Evolutionary conservation across 441 rosid genomes (phyloP).

Genomic region (Populus hybrid): DNA sequence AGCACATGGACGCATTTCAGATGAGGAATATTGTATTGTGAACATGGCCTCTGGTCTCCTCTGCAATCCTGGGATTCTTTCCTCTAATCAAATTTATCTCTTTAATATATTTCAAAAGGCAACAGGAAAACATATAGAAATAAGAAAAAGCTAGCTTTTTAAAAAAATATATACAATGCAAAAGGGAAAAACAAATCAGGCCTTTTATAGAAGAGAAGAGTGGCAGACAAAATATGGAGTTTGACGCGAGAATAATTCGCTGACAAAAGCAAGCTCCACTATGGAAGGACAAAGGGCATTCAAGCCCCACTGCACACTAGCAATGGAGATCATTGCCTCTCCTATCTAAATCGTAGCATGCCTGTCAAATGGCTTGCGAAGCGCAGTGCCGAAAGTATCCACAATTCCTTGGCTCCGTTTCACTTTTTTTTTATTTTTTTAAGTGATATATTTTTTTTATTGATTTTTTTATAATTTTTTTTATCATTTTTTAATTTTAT

Average conservation of each 20-base stretch:
- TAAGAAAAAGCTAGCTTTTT: not conserved
- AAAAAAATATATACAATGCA: not conserved
- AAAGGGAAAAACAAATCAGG: not conserved
- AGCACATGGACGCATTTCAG: not conserved
- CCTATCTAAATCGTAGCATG: not conserved
- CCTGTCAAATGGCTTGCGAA: not conserved
- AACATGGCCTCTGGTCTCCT: not conserved
- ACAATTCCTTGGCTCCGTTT: not conserved
- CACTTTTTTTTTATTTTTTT: no score
- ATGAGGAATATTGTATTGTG: not conserved
- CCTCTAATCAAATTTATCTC: not conserved
- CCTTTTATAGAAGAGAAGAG: not conserved
- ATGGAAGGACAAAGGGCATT: slow-evolving; percentile 16
- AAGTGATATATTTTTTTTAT: no score
- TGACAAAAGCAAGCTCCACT: slow-evolving; percentile 20
- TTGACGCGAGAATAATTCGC: slow-evolving; percentile 18
- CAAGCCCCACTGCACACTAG: slow-evolving; percentile 22
- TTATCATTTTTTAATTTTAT: no score
- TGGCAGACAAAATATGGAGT: not conserved
- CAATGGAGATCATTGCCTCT: not conserved
- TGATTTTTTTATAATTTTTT: no score
- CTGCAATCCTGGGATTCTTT: no score
- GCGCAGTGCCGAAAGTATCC: not conserved
- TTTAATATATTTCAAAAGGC: not conserved
- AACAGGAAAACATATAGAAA: not conserved